These are phyloP conservation scores for Phytophthora colocasiae DNA, from an alignment of 352 stramenopile species.

Conservation along the genomic window DNA sequence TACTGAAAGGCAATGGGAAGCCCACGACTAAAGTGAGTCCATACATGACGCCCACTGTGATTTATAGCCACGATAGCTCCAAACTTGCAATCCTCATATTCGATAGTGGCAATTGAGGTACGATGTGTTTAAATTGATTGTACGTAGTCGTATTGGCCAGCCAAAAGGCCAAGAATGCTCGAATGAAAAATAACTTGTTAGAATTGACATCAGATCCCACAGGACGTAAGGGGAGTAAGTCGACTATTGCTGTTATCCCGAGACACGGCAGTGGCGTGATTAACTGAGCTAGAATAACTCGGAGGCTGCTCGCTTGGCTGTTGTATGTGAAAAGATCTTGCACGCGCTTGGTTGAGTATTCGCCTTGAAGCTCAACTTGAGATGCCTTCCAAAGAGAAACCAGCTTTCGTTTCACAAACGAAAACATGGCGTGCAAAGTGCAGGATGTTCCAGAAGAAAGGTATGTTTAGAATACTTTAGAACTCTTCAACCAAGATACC, in stretches of 20 bases:
- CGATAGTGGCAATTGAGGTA: constrained; percentile 8
- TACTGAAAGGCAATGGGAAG: constrained; percentile 44
- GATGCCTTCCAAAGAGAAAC: constrained; percentile 11
- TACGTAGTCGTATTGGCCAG: constrained; percentile 18
- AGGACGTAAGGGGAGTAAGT: constrained; percentile 15
- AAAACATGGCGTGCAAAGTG: too few species aligned
- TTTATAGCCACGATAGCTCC: constrained; percentile 10
- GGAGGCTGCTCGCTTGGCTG: constrained; percentile 5
- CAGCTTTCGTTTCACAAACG: background rate
- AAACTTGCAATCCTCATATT: background rate
- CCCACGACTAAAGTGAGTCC: constrained; percentile 26
- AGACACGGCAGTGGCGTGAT: constrained; percentile 22
- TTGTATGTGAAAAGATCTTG: constrained; percentile 13
- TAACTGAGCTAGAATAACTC: constrained; percentile 12
- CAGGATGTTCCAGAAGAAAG: too few species aligned
- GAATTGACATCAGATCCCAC: constrained; percentile 6
- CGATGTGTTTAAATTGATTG: constrained; percentile 27
- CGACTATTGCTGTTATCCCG: constrained; percentile 16
- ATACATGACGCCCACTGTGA: constrained; percentile 9
- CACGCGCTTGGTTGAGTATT: constrained; percentile 25
- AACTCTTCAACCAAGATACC: too few species aligned
- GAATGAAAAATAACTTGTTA: constrained; percentile 23
- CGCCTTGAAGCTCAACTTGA: constrained; percentile 30
- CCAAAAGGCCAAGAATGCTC: constrained; percentile 19
- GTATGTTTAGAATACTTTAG: too few species aligned